Percentiles rank a stretch among this genome's conserved stretches.
These are phyloP conservation scores for Backusella luteola DNA, from an alignment of 192 early-diverging fungal species.

Conservation along the genomic window DNA sequence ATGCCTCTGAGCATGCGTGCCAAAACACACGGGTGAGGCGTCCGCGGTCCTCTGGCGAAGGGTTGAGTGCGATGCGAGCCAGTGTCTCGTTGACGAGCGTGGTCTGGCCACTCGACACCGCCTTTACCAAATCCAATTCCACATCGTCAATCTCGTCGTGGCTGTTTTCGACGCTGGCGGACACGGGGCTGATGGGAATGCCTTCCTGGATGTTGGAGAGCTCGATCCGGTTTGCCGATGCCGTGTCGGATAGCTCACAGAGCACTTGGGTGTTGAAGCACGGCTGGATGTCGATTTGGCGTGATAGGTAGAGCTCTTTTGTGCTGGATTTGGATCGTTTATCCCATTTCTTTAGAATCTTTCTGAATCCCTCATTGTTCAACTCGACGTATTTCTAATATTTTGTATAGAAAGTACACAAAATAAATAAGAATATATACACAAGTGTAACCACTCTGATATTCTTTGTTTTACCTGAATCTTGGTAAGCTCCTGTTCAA, in stretches of 20 bases:
- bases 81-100: slow-evolving; percentile 53
- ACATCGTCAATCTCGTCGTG: slow-evolving; percentile 54
- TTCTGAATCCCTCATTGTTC: slow-evolving; percentile 91
- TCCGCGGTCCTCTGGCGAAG: slow-evolving; percentile 53
- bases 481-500: slow-evolving; percentile 92
- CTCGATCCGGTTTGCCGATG: slow-evolving; percentile 73
- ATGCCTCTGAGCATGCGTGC: slow-evolving; percentile 62
- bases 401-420: neutral
- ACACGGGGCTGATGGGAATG: slow-evolving; percentile 21
- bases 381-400: slow-evolving; percentile 92
- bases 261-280: slow-evolving; percentile 95
- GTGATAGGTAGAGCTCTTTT: slow-evolving; percentile 95
- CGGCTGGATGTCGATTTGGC: slow-evolving; percentile 97
- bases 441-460: neutral
- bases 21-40: slow-evolving; percentile 73
- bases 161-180: neutral
- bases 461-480: slow-evolving; percentile 69
- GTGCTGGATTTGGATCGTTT: slow-evolving; percentile 96
- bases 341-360: slow-evolving; percentile 99
- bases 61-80: slow-evolving; percentile 33
- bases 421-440: neutral
- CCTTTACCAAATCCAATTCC: slow-evolving; percentile 57
- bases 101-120: slow-evolving; percentile 42
- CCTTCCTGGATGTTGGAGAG: slow-evolving; percentile 64
- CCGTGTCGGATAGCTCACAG: slow-evolving; percentile 86